A percentile compares a stretch with the other conserved stretches of the same genome.
These are phyloP conservation scores for Beauveria brongniartii DNA, from an alignment of 2,329 filamentous ascomycete genomes.

Conservation along the genomic window DNA sequence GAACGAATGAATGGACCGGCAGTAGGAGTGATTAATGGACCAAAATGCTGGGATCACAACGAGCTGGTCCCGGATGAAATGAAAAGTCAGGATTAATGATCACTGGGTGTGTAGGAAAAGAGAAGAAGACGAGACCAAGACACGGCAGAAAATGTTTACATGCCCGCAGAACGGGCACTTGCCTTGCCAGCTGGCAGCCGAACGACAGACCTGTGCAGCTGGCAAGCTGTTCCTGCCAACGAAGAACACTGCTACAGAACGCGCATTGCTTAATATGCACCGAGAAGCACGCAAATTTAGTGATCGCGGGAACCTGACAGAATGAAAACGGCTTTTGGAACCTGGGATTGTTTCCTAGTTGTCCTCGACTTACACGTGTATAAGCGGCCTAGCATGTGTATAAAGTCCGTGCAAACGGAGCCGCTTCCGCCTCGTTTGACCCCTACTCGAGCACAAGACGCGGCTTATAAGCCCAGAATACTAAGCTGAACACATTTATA, in stretches of 20 bases:
- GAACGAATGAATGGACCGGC: conserved; percentile 5
- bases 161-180: neutral
- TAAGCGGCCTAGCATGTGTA: neutral
- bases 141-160: neutral
- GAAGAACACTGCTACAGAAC: neutral
- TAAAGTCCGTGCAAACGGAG: neutral
- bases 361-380: neutral
- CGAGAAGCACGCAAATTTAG: neutral
- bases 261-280: no score
- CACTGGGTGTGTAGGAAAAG: conserved; percentile 6
- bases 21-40: conserved; percentile 9
- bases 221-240: conserved; percentile 9
- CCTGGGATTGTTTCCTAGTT: neutral
- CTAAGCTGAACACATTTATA: neutral
- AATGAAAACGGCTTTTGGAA: neutral
- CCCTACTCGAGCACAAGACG: neutral
- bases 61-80: conserved; percentile 9
- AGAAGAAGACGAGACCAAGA: conserved; percentile 3
- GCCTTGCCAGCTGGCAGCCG: conserved; percentile 9
- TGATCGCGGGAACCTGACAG: neutral
- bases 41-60: conserved; percentile 11
- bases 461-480: no score
- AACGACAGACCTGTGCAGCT: neutral
- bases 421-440: neutral
- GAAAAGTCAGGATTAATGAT: conserved; percentile 5